Evolutionary conservation across 2,329 filamentous ascomycete species (phyloP).

Genomic region (Rhynchosporium graminicola): DNA sequence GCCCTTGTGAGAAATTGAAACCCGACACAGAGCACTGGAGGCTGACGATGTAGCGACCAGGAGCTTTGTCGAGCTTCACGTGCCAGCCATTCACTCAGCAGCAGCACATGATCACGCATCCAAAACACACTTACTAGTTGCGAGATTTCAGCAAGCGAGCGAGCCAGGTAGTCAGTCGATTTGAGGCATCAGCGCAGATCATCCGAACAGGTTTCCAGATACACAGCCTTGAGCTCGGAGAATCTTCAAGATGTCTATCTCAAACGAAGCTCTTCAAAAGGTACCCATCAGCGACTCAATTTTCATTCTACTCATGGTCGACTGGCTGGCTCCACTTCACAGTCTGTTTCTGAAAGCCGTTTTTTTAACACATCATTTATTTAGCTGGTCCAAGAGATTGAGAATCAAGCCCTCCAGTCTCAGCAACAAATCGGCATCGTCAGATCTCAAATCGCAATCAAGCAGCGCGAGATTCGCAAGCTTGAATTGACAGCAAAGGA

Average conservation of each 20-base stretch:
- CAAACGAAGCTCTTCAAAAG: conserved; percentile 93
- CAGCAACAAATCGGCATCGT: conserved; percentile 91
- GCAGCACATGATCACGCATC: conserved; percentile 7
- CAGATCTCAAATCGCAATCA: conserved; percentile 78
- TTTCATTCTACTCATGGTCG: background rate
- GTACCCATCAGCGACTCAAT: conserved; percentile 47
- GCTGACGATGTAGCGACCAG: background rate
- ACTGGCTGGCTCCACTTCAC: background rate
- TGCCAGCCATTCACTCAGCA: background rate
- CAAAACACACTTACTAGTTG: background rate
- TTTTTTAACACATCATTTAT: conserved; percentile 12
- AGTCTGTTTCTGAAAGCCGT: background rate
- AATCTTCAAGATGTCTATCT: conserved; percentile 73
- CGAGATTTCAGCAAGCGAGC: background rate
- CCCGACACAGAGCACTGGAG: background rate
- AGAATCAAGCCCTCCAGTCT: conserved; percentile 81
- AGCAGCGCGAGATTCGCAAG: conserved; percentile 86
- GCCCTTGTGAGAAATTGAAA: conserved; percentile 7
- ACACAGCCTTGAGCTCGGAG: background rate
- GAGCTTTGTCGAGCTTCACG: background rate
- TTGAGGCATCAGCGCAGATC: background rate
- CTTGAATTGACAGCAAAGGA: conserved; percentile 85
- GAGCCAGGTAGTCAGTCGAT: background rate
- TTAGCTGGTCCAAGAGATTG: conserved; percentile 90
- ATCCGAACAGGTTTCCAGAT: background rate